A percentile compares a stretch with the other conserved stretches of the same genome.
Conservation (phyloP, 106 monocot species). For the Acorus calamus region DNA sequence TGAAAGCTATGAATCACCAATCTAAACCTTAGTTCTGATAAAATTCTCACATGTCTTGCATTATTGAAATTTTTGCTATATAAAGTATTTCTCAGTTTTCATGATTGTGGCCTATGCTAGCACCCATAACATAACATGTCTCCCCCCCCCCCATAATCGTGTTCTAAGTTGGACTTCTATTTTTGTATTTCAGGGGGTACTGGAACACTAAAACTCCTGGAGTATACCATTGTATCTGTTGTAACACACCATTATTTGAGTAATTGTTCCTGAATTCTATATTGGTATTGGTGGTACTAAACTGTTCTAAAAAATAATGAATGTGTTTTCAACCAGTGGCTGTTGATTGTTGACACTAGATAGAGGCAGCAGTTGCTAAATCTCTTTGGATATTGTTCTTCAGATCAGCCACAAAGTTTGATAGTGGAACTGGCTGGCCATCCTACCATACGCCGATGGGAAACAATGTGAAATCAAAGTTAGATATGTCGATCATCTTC, state of each 20-base stretch:
- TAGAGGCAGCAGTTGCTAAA: too few species aligned
- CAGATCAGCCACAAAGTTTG: slow-evolving; percentile 79
- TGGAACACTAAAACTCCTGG: slow-evolving; percentile 90
- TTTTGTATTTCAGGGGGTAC: slow-evolving; percentile 48
- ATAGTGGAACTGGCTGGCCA: slow-evolving; percentile 97
- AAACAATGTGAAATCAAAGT: slow-evolving; percentile 66
- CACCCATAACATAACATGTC: background rate
- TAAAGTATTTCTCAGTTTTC: background rate
- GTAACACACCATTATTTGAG: slow-evolving; percentile 87
- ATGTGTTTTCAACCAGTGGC: background rate
- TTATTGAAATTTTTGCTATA: background rate
- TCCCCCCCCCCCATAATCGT: background rate
- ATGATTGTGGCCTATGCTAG: too few species aligned
- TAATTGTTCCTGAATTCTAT: slow-evolving; percentile 20
- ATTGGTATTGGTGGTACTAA: background rate
- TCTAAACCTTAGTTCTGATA: background rate
- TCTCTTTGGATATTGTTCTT: background rate
- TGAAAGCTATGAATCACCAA: background rate
- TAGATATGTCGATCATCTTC: slow-evolving; percentile 85
- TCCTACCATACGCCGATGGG: slow-evolving; percentile 72
- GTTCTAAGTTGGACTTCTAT: too few species aligned
- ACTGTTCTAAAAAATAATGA: background rate
- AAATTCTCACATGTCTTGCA: too few species aligned
- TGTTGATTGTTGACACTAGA: background rate
- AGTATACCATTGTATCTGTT: slow-evolving; percentile 80